Evolutionary conservation across 768 basidiomycete species (phyloP).

Genomic region (Russula sp.): DNA sequence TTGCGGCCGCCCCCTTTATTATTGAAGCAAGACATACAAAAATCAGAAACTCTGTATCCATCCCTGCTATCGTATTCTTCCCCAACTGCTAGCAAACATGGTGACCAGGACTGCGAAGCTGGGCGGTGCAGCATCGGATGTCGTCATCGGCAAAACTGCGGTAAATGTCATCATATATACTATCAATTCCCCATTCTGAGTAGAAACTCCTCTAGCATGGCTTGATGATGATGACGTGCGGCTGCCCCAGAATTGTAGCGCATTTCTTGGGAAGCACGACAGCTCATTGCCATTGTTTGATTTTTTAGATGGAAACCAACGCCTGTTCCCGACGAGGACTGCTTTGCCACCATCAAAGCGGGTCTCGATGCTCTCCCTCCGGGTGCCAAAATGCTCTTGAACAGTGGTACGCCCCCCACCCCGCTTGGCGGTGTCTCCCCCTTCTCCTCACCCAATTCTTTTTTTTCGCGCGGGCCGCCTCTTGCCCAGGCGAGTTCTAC

Average conservation of each 20-base stretch:
- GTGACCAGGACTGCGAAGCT: conserved; percentile 29
- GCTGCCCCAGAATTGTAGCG: too few relatives aligned
- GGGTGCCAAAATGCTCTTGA: conserved; percentile 43
- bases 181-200: neutral
- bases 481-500: conserved; percentile 56
- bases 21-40: too few relatives aligned
- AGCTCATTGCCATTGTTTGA: too few relatives aligned
- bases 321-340: conserved; percentile 47
- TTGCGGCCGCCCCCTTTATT: too few relatives aligned
- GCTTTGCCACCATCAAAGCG: conserved; percentile 54
- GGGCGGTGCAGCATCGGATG: conserved; percentile 33
- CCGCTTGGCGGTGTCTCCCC: too few relatives aligned
- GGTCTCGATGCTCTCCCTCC: conserved; percentile 37
- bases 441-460: too few relatives aligned
- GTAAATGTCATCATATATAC: conserved; percentile 25
- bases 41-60: too few relatives aligned
- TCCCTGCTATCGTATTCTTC: too few relatives aligned
- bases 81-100: conserved; percentile 22
- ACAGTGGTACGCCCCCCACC: conserved; percentile 37
- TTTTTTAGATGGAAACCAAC: conserved; percentile 36
- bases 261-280: too few relatives aligned
- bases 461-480: neutral
- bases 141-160: conserved; percentile 34
- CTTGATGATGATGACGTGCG: conserved; percentile 47
- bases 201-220: conserved; percentile 33